Percentiles rank a stretch among this genome's conserved stretches.
phyloP scores from a whole-genome alignment of 1,284 basidiomycete species.

The Wallemia ichthyophaga region DNA sequence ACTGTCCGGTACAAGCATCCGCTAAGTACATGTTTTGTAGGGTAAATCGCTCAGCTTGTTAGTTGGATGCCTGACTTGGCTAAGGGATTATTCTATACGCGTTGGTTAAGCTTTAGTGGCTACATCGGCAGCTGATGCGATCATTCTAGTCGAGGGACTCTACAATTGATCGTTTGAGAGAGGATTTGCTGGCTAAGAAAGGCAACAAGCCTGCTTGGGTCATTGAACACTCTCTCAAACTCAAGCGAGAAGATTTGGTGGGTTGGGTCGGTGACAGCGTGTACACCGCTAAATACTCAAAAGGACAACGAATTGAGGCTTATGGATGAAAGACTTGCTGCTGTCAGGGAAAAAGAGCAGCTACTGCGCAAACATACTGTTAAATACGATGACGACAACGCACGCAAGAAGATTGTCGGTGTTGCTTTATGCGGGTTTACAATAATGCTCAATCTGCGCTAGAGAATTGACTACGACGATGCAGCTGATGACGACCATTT shows the following conservation, averaged over 20 bases:
- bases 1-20: conserved; percentile 4
- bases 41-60: conserved; percentile 65
- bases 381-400: conserved; percentile 3
- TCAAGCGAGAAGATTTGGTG: conserved; percentile 28
- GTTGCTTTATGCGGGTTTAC: conserved; percentile 2
- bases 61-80: conserved; percentile 49
- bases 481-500: conserved; percentile 25
- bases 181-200: conserved; percentile 14
- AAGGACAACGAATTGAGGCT: conserved; percentile 27
- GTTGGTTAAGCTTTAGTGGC: conserved; percentile 1
- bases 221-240: conserved; percentile 36
- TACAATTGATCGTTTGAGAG: conserved; percentile 19
- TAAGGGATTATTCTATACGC: conserved; percentile 19
- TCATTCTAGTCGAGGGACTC: conserved; percentile 33
- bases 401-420: conserved; percentile 8
- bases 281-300: too few relatives aligned
- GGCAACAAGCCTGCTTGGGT: conserved; percentile 44
- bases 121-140: conserved; percentile 19
- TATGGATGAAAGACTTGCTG: conserved; percentile 28
- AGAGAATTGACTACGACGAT: conserved; percentile 1
- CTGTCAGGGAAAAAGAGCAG: conserved; percentile 27
- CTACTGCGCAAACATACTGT: background rate
- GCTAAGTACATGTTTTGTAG: conserved; percentile 47
- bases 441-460: background rate
- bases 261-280: too few relatives aligned